phyloP scores from a whole-genome alignment of 2,329 filamentous ascomycete species.

The Esteya vermicola region DNA sequence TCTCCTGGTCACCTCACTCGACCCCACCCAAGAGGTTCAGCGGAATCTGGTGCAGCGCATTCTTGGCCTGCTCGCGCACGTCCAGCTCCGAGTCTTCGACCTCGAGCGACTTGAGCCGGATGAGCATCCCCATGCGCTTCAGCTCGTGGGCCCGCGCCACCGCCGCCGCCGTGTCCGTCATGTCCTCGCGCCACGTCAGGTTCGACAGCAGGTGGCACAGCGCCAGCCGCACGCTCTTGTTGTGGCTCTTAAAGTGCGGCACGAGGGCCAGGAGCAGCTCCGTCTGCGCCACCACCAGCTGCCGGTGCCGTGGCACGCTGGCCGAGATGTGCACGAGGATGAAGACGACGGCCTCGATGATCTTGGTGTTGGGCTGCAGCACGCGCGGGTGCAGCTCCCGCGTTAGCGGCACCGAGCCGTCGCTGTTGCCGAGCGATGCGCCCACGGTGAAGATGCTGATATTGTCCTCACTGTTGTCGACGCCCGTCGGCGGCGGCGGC shows the following conservation, averaged over 20 bases:
- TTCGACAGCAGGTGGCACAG: conserved; percentile 79
- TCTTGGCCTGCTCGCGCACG: conserved; percentile 72
- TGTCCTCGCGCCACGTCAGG: conserved; percentile 69
- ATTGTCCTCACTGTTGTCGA: conserved; percentile 23
- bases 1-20: neutral
- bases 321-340: conserved; percentile 83
- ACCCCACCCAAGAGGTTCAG: neutral
- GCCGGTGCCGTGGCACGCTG: conserved; percentile 61
- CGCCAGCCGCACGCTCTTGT: conserved; percentile 59
- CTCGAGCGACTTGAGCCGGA: conserved; percentile 46
- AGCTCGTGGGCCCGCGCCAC: conserved; percentile 54
- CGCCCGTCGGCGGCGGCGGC: conserved; percentile 30
- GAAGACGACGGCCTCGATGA: conserved; percentile 65
- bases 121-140: conserved; percentile 54
- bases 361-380: conserved; percentile 47
- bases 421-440: too few relatives aligned
- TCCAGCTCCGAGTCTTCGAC: conserved; percentile 63
- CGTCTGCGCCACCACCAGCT: conserved; percentile 63
- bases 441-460: conserved; percentile 42
- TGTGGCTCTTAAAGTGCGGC: conserved; percentile 58
- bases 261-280: conserved; percentile 60
- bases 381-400: conserved; percentile 21
- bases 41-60: conserved; percentile 55
- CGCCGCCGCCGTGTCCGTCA: conserved; percentile 49
- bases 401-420: too few relatives aligned